These are phyloP conservation scores for Eucalyptus curtisii DNA, from an alignment of 345 rosid genomes.

Conservation along the genomic window DNA sequence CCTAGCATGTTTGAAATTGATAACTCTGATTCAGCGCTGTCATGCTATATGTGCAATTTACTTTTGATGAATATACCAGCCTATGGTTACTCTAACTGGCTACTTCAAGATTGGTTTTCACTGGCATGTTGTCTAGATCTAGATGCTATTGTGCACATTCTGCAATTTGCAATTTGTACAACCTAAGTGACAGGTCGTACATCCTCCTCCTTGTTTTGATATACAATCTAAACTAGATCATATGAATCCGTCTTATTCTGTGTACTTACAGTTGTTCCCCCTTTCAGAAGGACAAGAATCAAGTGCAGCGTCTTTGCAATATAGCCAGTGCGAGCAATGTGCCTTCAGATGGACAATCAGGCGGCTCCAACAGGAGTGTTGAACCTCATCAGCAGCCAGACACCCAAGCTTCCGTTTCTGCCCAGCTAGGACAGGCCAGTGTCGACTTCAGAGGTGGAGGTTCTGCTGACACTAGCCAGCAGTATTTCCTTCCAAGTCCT, in stretches of 20 bases:
- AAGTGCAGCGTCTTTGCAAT: background rate
- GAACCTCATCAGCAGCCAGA: background rate
- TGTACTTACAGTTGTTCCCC: background rate
- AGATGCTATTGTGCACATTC: background rate
- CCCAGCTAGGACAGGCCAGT: background rate
- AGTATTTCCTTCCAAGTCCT: background rate
- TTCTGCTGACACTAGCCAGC: background rate
- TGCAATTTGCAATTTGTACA: background rate
- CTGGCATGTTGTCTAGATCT: background rate
- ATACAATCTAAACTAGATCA: background rate
- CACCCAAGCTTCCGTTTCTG: background rate
- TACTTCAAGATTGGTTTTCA: background rate
- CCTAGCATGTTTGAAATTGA: background rate
- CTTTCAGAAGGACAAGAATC: slow-evolving; percentile 34
- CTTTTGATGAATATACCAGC: background rate
- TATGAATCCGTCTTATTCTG: background rate
- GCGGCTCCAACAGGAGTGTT: background rate
- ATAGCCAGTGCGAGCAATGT: background rate
- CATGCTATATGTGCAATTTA: background rate
- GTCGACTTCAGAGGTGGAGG: background rate
- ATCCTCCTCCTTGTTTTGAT: background rate
- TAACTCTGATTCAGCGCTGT: background rate
- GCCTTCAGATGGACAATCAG: background rate
- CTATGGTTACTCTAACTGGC: background rate
- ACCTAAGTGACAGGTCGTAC: background rate